Conservation (phyloP, 768 basidiomycete genomes). For the Russula olivacea region DNA sequence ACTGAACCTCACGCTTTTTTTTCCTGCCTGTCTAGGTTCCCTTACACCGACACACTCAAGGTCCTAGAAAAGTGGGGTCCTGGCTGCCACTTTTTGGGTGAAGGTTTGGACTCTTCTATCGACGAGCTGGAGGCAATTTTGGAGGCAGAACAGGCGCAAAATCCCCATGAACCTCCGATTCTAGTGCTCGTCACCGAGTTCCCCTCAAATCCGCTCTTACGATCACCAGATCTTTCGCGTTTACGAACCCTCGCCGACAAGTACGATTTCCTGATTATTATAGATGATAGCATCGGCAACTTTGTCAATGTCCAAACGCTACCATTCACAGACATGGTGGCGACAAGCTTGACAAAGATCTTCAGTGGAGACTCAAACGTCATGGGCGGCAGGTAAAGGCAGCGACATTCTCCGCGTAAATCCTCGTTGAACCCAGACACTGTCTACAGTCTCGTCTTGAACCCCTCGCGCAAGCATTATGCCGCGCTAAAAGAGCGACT, state of each 20-base stretch:
- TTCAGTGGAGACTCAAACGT: constrained; percentile 94
- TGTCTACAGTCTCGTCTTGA: constrained; percentile 68
- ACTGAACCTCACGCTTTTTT: no score
- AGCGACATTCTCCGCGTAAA: neutral
- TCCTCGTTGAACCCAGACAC: neutral
- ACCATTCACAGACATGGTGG: constrained; percentile 82
- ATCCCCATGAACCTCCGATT: constrained; percentile 51
- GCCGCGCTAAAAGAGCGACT: constrained; percentile 55
- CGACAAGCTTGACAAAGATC: constrained; percentile 87
- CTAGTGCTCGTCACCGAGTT: constrained; percentile 88
- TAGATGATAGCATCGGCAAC: constrained; percentile 95
- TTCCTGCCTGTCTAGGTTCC: constrained; percentile 52
- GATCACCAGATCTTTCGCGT: constrained; percentile 71
- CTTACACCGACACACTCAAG: constrained; percentile 93
- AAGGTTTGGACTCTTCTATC: constrained; percentile 70
- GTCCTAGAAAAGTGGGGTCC: constrained; percentile 94
- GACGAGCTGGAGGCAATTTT: constrained; percentile 64
- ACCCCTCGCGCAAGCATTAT: constrained; percentile 73
- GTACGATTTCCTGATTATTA: constrained; percentile 79
- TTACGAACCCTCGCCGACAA: constrained; percentile 78
- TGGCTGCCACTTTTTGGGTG: constrained; percentile 83
- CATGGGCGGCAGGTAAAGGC: constrained; percentile 89
- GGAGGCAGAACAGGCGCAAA: constrained; percentile 36
- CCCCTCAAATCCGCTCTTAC: constrained; percentile 90
- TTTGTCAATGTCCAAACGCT: constrained; percentile 90